Evolutionary conservation across 352 stramenopile genomes (phyloP).

Genomic region (Stramenopiles sp.): DNA sequence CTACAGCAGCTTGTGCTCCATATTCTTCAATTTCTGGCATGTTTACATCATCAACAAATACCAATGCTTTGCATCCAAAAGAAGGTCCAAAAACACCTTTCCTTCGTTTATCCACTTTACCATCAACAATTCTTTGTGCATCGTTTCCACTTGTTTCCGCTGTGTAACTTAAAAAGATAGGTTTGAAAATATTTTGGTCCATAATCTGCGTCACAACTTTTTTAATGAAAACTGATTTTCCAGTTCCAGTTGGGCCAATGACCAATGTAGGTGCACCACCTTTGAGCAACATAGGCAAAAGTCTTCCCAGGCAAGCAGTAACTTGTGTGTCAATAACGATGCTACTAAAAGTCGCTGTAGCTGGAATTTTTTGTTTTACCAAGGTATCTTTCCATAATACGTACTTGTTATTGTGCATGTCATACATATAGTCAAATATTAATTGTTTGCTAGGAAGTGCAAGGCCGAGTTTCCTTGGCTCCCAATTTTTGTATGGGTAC

Average conservation of each 20-base stretch:
- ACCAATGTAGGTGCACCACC: slow-evolving; percentile 68
- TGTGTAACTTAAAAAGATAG: slow-evolving; percentile 69
- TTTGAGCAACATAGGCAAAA: slow-evolving; percentile 59
- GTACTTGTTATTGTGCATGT: slow-evolving; percentile 57
- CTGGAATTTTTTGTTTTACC: slow-evolving; percentile 29
- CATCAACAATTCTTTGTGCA: slow-evolving; percentile 74
- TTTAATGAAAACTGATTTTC: slow-evolving; percentile 80
- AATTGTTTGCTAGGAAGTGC: slow-evolving; percentile 29
- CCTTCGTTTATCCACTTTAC: slow-evolving; percentile 70
- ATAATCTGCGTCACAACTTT: slow-evolving; percentile 62
- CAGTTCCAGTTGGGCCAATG: slow-evolving; percentile 72
- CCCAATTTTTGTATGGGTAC: not conserved
- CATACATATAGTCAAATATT: slow-evolving; percentile 69
- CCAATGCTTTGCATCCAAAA: slow-evolving; percentile 58
- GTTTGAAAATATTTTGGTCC: slow-evolving; percentile 57
- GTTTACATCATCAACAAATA: slow-evolving; percentile 89
- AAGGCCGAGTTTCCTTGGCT: slow-evolving; percentile 28
- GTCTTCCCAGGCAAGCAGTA: slow-evolving; percentile 65
- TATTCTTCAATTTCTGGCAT: slow-evolving; percentile 78
- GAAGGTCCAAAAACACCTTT: slow-evolving; percentile 72
- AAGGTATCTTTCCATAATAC: slow-evolving; percentile 39
- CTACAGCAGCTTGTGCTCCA: slow-evolving; percentile 71
- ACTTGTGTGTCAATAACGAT: slow-evolving; percentile 77
- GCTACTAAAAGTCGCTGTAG: slow-evolving; percentile 48
- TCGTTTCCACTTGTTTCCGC: slow-evolving; percentile 72